phyloP scores from a whole-genome alignment of 2,329 filamentous ascomycete genomes.

The Cercospora zeina region DNA sequence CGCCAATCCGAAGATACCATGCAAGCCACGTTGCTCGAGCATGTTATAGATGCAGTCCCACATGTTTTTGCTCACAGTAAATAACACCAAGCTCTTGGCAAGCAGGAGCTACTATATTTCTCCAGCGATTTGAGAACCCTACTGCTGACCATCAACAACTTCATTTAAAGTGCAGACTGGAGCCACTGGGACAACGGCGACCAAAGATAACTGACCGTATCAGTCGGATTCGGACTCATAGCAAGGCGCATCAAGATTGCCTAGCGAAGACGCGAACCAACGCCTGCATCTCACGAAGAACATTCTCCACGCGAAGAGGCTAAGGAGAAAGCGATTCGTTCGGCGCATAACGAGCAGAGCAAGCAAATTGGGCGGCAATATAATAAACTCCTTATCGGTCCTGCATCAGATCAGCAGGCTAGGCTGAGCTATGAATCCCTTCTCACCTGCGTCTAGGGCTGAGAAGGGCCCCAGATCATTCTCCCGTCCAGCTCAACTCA shows the following conservation, averaged over 20 bases:
- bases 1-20: neutral
- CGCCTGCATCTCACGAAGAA: no score
- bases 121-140: neutral
- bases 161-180: neutral
- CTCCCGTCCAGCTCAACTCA: neutral
- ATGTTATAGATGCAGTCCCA: neutral
- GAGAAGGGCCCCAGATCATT: neutral
- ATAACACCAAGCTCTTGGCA: slow-evolving; percentile 6
- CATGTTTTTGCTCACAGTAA: neutral
- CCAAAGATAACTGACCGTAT: no score
- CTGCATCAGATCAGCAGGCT: neutral
- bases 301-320: no score
- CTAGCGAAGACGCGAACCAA: no score
- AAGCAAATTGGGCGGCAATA: neutral
- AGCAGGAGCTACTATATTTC: neutral
- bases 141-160: neutral
- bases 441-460: neutral
- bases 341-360: neutral
- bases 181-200: no score
- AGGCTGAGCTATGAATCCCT: neutral
- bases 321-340: no score
- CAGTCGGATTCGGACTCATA: no score
- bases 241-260: no score
- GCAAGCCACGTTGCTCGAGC: neutral
- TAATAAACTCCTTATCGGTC: neutral